phyloP scores from a whole-genome alignment of 768 basidiomycete genomes.

The Mycena latifolia region DNA sequence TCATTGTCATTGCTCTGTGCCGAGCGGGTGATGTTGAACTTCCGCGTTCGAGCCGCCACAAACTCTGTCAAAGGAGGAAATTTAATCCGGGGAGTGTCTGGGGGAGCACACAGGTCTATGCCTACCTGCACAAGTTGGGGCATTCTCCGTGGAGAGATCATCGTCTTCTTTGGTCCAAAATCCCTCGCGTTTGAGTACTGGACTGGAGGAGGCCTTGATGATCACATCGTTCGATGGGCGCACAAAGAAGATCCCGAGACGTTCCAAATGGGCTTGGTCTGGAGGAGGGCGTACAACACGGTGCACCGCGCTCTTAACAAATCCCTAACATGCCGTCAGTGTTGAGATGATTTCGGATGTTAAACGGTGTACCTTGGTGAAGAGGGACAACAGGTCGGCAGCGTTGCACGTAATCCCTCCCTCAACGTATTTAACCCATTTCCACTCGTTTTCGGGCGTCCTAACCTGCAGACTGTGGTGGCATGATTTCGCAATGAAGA shows the following conservation, averaged over 20 bases:
- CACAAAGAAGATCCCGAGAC: constrained; percentile 60
- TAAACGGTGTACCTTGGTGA: constrained; percentile 40
- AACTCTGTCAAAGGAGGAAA: too few relatives aligned
- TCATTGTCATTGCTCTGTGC: too few relatives aligned
- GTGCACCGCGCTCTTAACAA: constrained; percentile 62
- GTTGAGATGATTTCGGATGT: background rate
- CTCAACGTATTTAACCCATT: constrained; percentile 48
- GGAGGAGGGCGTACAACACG: constrained; percentile 61
- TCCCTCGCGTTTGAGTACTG: too few relatives aligned
- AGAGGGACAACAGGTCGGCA: constrained; percentile 56
- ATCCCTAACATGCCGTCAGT: constrained; percentile 46
- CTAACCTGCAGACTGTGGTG: constrained; percentile 52
- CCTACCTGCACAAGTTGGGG: too few relatives aligned
- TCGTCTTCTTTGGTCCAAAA: too few relatives aligned
- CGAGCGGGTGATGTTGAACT: too few relatives aligned
- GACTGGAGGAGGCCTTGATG: too few relatives aligned
- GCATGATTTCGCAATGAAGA: background rate
- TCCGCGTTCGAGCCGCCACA: too few relatives aligned
- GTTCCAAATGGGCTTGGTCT: constrained; percentile 55
- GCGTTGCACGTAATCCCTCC: constrained; percentile 51
- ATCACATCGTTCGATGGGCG: constrained; percentile 22
- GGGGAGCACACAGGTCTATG: too few relatives aligned
- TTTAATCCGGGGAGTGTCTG: too few relatives aligned
- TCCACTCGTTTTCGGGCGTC: constrained; percentile 46
- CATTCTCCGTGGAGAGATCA: too few relatives aligned